Percentiles rank a stretch among this genome's conserved stretches.
Conservation (phyloP, 257 asterid species). For the Scutellaria galericulata region DNA sequence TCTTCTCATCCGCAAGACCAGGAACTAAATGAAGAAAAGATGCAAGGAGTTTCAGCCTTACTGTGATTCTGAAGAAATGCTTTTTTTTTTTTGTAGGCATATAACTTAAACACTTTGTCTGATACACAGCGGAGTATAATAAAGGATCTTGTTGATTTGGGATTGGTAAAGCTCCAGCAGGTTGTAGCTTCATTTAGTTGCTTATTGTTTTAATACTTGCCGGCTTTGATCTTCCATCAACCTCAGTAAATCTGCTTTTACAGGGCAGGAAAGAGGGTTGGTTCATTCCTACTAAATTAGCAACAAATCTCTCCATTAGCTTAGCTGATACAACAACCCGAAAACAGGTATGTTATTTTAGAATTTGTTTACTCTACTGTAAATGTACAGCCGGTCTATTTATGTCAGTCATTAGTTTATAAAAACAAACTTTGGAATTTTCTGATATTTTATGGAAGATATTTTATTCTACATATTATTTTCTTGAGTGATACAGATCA, state of each 20-base stretch:
- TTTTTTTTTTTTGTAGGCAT: slow-evolving; percentile 64
- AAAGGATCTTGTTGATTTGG: slow-evolving; percentile 91
- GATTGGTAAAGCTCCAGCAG: slow-evolving; percentile 96
- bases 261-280: slow-evolving; percentile 95
- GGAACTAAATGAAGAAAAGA: slow-evolving; percentile 27
- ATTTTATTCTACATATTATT: neutral
- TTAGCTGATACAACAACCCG: slow-evolving; percentile 88
- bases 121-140: slow-evolving; percentile 69
- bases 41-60: slow-evolving; percentile 25
- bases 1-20: slow-evolving; percentile 19
- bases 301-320: slow-evolving; percentile 95
- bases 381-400: slow-evolving; percentile 25
- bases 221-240: slow-evolving; percentile 24
- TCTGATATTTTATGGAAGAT: slow-evolving; percentile 1
- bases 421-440: slow-evolving; percentile 13
- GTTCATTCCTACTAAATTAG: slow-evolving; percentile 95
- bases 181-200: slow-evolving; percentile 44
- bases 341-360: slow-evolving; percentile 64
- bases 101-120: slow-evolving; percentile 76
- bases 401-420: slow-evolving; percentile 6
- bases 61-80: slow-evolving; percentile 29
- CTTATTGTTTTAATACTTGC: slow-evolving; percentile 15
- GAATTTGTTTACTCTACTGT: slow-evolving; percentile 7
- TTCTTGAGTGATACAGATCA: slow-evolving; percentile 13
- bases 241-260: slow-evolving; percentile 37